Conservation (phyloP, 345 rosid species). For the Syzygium aromaticum region DNA sequence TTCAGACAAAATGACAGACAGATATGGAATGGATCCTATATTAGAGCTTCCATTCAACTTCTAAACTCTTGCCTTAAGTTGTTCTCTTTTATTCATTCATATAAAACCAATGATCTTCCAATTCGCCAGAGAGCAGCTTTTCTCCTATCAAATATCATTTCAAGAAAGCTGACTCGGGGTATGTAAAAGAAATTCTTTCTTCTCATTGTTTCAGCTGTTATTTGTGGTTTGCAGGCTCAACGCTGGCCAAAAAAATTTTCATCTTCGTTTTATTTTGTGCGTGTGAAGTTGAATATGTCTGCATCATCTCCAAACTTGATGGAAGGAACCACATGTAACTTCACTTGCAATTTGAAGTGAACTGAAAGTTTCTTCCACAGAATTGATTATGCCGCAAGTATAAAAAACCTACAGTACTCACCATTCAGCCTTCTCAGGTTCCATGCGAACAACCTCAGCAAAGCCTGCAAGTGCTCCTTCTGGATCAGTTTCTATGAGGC, state of each 20-base stretch:
- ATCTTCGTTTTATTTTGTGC: neutral
- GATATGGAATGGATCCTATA: neutral
- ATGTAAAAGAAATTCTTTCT: neutral
- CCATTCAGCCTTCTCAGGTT: slow-evolving; percentile 99
- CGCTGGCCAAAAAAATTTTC: neutral
- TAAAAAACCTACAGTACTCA: slow-evolving; percentile 17
- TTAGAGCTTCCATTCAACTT: neutral
- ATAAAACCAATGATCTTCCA: neutral
- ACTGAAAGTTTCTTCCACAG: neutral
- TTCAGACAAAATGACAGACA: neutral
- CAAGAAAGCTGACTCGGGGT: neutral
- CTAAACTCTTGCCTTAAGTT: neutral
- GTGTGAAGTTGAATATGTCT: neutral
- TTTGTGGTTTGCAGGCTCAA: neutral
- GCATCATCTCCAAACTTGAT: neutral
- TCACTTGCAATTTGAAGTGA: neutral
- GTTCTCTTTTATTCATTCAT: neutral
- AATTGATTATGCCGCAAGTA: neutral
- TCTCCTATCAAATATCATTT: neutral
- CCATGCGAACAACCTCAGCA: slow-evolving; percentile 90
- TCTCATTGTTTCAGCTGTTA: neutral
- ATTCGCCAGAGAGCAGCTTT: neutral
- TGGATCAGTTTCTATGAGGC: slow-evolving; percentile 89
- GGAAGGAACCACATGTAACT: neutral
- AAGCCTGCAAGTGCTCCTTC: slow-evolving; percentile 93